These are phyloP conservation scores for Euclidium syriacum DNA, from an alignment of 345 rosid species.

Conservation along the genomic window DNA sequence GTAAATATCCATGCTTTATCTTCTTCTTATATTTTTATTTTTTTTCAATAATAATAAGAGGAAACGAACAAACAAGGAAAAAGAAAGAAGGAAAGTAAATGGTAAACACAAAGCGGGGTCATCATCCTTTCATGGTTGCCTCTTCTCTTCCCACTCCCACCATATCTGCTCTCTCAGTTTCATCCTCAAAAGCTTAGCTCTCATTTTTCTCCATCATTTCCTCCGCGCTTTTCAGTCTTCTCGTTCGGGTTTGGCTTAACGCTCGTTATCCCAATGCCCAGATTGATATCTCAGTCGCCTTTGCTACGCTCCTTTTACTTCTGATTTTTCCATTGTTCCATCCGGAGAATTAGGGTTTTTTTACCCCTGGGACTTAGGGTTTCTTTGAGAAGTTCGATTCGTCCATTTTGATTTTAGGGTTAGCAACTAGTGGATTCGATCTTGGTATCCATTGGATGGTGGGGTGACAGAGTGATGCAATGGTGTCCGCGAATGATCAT, in stretches of 20 bases:
- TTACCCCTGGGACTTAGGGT: background rate
- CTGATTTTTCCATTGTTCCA: slow-evolving; percentile 5
- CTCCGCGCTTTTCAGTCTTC: background rate
- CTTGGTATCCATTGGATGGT: slow-evolving; percentile 21
- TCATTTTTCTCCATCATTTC: background rate
- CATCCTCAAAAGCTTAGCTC: slow-evolving; percentile 7
- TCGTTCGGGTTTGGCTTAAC: background rate
- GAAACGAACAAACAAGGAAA: background rate
- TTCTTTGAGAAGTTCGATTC: background rate
- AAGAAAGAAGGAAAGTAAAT: slow-evolving; percentile 6
- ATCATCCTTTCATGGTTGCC: slow-evolving; percentile 30
- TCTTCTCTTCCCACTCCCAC: slow-evolving; percentile 25
- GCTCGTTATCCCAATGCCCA: too few relatives aligned
- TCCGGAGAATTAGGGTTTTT: background rate
- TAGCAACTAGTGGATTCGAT: slow-evolving; percentile 5
- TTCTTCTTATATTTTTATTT: background rate
- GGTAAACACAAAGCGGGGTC: slow-evolving; percentile 15
- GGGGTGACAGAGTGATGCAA: slow-evolving; percentile 21
- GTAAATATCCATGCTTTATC: slow-evolving; percentile 12
- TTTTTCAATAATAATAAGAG: background rate
- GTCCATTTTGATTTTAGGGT: slow-evolving; percentile 24
- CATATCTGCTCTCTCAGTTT: slow-evolving; percentile 23
- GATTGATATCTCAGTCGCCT: slow-evolving; percentile 22
- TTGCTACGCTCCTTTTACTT: background rate
- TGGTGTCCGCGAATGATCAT: slow-evolving; percentile 72